Evolutionary conservation across 2,329 filamentous ascomycete species (phyloP).

Genomic region (Huntiella bhutanensis): DNA sequence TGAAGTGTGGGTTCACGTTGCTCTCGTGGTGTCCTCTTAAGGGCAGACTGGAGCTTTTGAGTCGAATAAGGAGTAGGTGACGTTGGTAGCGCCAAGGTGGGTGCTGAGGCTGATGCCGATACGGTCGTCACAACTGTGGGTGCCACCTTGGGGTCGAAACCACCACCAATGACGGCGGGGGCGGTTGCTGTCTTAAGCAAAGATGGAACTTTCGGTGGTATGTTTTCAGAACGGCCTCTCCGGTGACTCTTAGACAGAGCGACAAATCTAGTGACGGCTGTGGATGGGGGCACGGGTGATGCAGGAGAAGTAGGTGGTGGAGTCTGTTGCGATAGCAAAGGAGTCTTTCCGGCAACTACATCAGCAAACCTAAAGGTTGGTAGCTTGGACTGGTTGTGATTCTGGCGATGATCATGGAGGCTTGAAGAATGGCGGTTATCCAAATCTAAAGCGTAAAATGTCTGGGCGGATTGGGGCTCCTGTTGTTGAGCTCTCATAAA

Average conservation of each 20-base stretch:
- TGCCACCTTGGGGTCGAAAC: neutral
- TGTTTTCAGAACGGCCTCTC: slow-evolving; percentile 9
- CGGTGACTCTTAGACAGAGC: slow-evolving; percentile 14
- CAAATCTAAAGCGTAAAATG: slow-evolving; percentile 9
- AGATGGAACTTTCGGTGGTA: slow-evolving; percentile 5
- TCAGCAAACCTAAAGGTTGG: slow-evolving; percentile 36
- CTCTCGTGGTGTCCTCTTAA: slow-evolving; percentile 7
- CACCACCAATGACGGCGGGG: neutral
- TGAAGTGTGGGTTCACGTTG: slow-evolving; percentile 6
- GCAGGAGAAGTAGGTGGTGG: slow-evolving; percentile 17
- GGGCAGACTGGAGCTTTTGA: slow-evolving; percentile 6
- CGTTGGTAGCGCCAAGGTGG: slow-evolving; percentile 13
- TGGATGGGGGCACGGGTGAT: slow-evolving; percentile 21
- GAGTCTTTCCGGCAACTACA: slow-evolving; percentile 18
- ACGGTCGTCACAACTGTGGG: slow-evolving; percentile 5
- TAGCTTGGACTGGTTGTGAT: slow-evolving; percentile 35
- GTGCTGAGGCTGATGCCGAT: slow-evolving; percentile 7
- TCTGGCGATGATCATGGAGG: slow-evolving; percentile 30
- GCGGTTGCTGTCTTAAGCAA: slow-evolving; percentile 4
- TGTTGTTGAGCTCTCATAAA: slow-evolving; percentile 4
- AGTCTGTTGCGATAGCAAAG: slow-evolving; percentile 16
- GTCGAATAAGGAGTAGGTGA: slow-evolving; percentile 13
- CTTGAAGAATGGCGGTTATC: slow-evolving; percentile 8
- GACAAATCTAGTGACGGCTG: slow-evolving; percentile 19
- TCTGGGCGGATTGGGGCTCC: slow-evolving; percentile 8